Evolutionary conservation across 1,284 basidiomycete species (phyloP), one percentile per base, ranked within the genome.

Genomic region (Apiotrichum mycotoxinovorans): DNA sequence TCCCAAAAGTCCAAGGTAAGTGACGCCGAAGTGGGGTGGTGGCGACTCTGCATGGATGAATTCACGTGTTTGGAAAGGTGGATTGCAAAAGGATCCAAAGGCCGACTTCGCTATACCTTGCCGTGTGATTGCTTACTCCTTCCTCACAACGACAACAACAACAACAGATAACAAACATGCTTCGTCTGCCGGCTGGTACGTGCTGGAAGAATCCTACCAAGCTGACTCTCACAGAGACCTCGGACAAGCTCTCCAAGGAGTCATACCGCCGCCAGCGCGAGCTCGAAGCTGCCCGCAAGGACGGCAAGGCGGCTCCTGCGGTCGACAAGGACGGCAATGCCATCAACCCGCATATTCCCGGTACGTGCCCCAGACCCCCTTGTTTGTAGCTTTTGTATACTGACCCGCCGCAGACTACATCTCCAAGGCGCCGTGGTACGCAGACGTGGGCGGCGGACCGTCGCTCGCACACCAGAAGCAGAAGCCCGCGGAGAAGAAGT

Each of bases 311-410:
- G 12, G 91, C 94, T 23, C 91, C 94, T 37, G 94, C 91, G 48
- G 80, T 96, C 46, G 95, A 98, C 73, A 89, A 92, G 73, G 88
- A 96, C 75, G 96, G 94, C 55, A 87, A 85, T 71, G 85, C 91
- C 54, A 97, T 98, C 79, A 99, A 98, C 73, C 96, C 96, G 35
- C 95, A 98, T 78, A 97, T 98, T 76, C 95, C 95, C 74, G 86
- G 91, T 91, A 66, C 63, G 89, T 80, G 15, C 20, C 20, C 30
- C 30, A 22, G n/a, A 26, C 30, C 12, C 12, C 5, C 5, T 43
- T 26, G 17, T 26, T 12, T 44, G 9, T 7, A 26, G 3, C 18
- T 3, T 22, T 22, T 22, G 4, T 23, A 17, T 18, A 4, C 41
- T 43, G 23, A 47, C 51, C 1, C 25, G 25, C 12, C 30, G 30